Conservation (phyloP, 345 rosid genomes). For the Erodium maritimum region DNA sequence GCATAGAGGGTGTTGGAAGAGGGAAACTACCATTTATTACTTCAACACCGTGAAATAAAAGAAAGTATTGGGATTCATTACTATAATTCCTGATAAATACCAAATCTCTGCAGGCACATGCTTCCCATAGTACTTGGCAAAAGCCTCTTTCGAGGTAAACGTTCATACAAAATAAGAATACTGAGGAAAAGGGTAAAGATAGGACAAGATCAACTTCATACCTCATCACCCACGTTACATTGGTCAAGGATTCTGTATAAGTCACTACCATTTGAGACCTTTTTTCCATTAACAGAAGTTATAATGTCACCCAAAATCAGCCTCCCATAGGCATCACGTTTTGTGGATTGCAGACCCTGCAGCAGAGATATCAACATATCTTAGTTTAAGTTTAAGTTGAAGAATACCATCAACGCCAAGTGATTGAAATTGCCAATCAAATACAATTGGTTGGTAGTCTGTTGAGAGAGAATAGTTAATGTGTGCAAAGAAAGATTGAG, state of each 20-base stretch:
- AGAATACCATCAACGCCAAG: not conserved
- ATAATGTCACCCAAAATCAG: slow-evolving; percentile 86
- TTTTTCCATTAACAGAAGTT: slow-evolving; percentile 69
- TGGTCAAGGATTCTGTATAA: slow-evolving; percentile 88
- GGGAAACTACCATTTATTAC: too few relatives aligned
- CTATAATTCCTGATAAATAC: not conserved
- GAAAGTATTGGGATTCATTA: not conserved
- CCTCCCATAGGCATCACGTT: slow-evolving; percentile 84
- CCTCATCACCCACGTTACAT: slow-evolving; percentile 83
- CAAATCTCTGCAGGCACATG: not conserved
- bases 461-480: not conserved
- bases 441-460: not conserved
- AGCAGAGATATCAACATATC: slow-evolving; percentile 8
- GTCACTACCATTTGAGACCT: slow-evolving; percentile 74
- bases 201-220: slow-evolving; percentile 17
- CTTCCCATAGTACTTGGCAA: too few relatives aligned
- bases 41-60: not conserved
- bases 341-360: slow-evolving; percentile 76
- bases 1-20: too few relatives aligned
- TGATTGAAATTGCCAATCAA: not conserved
- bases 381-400: not conserved
- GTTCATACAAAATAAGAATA: too few relatives aligned
- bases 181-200: too few relatives aligned
- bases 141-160: too few relatives aligned
- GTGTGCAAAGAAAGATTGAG: slow-evolving; percentile 3